Evolutionary conservation across 2,329 filamentous ascomycete genomes (phyloP).

Genomic region (Fusarium keratoplasticum): DNA sequence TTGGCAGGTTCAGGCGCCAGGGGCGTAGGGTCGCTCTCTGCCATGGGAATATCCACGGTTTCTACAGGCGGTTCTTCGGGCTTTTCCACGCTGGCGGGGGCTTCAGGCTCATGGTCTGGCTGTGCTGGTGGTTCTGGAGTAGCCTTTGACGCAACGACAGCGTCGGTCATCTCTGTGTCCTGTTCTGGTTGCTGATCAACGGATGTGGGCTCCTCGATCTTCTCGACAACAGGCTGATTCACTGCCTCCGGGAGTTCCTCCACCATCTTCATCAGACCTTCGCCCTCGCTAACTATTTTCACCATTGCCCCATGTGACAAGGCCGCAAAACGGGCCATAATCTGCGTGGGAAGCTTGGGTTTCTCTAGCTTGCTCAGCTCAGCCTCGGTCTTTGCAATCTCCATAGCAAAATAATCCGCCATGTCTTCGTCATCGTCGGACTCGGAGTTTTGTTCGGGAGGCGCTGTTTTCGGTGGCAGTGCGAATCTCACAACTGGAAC

Average conservation of each 20-base stretch:
- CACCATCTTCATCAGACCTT: slow-evolving; percentile 58
- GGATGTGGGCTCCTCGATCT: slow-evolving; percentile 1
- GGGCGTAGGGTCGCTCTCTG: background rate
- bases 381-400: slow-evolving; percentile 64
- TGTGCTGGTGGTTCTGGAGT: background rate
- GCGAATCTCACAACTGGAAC: slow-evolving; percentile 53
- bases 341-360: slow-evolving; percentile 53
- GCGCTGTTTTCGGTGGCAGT: slow-evolving; percentile 52
- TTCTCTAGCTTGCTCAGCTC: slow-evolving; percentile 61
- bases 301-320: slow-evolving; percentile 62
- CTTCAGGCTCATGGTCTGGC: slow-evolving; percentile 1
- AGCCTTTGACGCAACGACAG: slow-evolving; percentile 15
- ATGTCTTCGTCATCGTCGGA: slow-evolving; percentile 71
- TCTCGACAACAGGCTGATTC: slow-evolving; percentile 11
- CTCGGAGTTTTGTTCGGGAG: slow-evolving; percentile 52
- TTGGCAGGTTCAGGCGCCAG: background rate
- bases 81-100: slow-evolving; percentile 2
- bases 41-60: slow-evolving; percentile 7
- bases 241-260: slow-evolving; percentile 52
- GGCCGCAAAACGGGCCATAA: slow-evolving; percentile 60
- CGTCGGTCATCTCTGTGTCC: slow-evolving; percentile 39
- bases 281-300: slow-evolving; percentile 58
- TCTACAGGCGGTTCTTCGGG: slow-evolving; percentile 13
- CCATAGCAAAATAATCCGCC: slow-evolving; percentile 65
- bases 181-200: slow-evolving; percentile 10